Base-by-base conservation (phyloP, 164 flowering plant species). In the Berberis vulgaris region DNA sequence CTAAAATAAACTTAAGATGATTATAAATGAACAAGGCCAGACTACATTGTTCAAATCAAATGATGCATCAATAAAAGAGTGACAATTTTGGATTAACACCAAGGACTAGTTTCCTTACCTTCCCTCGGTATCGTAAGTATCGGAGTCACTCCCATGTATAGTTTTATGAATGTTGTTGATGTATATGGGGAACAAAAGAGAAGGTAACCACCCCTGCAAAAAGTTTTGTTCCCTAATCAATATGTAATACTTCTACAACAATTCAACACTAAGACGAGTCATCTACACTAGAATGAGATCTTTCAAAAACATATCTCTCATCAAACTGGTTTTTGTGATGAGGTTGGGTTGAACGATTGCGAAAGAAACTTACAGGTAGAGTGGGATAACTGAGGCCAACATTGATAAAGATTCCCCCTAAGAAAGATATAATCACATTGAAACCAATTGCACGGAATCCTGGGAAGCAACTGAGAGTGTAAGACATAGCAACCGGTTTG, bases 111-210 rank as follows among this genome's bases (percentile, higher is more conserved):
- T 7, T 50, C 9, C 13, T 60, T 71, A 84, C 95, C 98, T 85
- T 72, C 97, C 98, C 57, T 88, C 96, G 0, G 85, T 85, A 73
- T 93, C 96, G 41, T 82, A 93, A 5, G 88, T 75, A 54, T 80
- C 86, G 0, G 90, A 61, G 66, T 86, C 94, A 55, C 98, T 93
- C n/a, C 98, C 98, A 65, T 93, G 97, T 75, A 88, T 93, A 64
- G 79, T 40, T 67, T 67, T 86, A 71, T 89, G 97, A 12, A 93
- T 81, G 80, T 92, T 92, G 76, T 76, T 57, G 2, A 92, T 70
- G 77, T 92, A 85, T 11, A 92, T 81, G 0, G 98, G 96, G 54
- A 89, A 70, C 11, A 85, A 68, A 4, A 82, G 91, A 45, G 85
- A 81, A 1, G 96, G 96, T 42, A 91, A 59, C 96, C 96, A 87